phyloP scores from a whole-genome alignment of 1,139 yeast genomes.

The Scheffersomyces illinoinensis region DNA sequence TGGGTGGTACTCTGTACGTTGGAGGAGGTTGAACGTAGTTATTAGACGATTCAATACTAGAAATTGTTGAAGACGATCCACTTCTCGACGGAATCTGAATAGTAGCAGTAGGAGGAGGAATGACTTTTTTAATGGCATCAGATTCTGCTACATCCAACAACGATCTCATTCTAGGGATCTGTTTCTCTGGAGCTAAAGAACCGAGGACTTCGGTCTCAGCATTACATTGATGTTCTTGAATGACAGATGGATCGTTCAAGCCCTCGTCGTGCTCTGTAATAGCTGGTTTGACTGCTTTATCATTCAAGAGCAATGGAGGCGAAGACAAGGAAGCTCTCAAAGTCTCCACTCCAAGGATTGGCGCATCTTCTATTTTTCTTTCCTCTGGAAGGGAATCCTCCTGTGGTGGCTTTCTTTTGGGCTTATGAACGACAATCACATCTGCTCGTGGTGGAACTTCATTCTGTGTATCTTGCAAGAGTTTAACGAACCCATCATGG shows the following conservation, averaged over 20 bases:
- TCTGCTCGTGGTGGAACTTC: constrained; percentile 44
- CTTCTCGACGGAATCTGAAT: neutral
- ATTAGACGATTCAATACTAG: neutral
- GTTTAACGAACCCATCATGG: constrained; percentile 19
- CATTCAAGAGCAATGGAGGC: neutral
- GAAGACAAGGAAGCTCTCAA: neutral
- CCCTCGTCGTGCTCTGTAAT: neutral
- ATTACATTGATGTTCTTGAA: neutral
- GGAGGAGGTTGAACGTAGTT: neutral
- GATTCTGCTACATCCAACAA: neutral
- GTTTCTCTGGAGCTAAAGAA: neutral
- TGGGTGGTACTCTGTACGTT: neutral
- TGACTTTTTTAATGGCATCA: neutral
- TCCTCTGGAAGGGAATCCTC: neutral
- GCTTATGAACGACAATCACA: constrained; percentile 19
- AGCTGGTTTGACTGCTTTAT: neutral
- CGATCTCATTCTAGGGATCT: neutral
- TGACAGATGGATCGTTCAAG: neutral
- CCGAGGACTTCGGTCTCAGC: neutral
- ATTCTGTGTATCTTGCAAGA: constrained; percentile 27
- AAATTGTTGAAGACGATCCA: neutral
- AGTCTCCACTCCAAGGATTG: neutral
- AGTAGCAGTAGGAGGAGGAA: neutral
- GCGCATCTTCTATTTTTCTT: neutral
- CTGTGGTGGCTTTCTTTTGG: neutral